These are phyloP conservation scores for Allomyces javanicus DNA, from an alignment of 192 early-diverging fungal species.

Conservation along the genomic window DNA sequence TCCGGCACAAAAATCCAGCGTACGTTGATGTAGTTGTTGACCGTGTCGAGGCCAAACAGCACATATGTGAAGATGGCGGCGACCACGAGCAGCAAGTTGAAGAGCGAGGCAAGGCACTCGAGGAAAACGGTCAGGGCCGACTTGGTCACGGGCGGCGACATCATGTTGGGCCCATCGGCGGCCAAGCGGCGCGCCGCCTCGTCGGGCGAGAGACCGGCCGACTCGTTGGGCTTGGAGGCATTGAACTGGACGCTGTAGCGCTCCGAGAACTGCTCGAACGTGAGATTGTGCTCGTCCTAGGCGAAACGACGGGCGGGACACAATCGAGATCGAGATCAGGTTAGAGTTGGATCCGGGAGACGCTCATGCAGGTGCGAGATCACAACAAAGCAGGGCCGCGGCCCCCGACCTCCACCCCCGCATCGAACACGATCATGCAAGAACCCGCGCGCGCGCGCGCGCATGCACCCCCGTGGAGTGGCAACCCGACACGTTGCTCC, in stretches of 20 bases:
- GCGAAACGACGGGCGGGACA: no score
- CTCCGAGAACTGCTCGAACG: constrained; percentile 27
- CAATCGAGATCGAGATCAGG: no score
- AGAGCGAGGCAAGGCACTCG: constrained; percentile 50
- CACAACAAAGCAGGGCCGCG: no score
- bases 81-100: constrained; percentile 74
- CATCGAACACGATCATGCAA: no score
- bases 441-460: no score
- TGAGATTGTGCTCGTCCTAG: constrained; percentile 39
- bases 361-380: no score
- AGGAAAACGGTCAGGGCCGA: constrained; percentile 57
- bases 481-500: no score
- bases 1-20: not conserved
- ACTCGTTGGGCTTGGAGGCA: constrained; percentile 37
- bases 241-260: constrained; percentile 30
- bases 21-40: constrained; percentile 31
- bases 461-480: no score
- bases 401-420: no score
- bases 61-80: constrained; percentile 67
- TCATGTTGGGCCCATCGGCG: constrained; percentile 59
- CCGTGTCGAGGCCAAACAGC: constrained; percentile 53
- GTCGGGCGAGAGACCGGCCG: constrained; percentile 39
- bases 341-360: no score
- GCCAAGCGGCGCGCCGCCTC: constrained; percentile 43
- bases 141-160: constrained; percentile 70